Evolutionary conservation across 2,329 filamentous ascomycete species (phyloP), one percentile per base, ranked within the genome.

Genomic region (Eutypa lata): DNA sequence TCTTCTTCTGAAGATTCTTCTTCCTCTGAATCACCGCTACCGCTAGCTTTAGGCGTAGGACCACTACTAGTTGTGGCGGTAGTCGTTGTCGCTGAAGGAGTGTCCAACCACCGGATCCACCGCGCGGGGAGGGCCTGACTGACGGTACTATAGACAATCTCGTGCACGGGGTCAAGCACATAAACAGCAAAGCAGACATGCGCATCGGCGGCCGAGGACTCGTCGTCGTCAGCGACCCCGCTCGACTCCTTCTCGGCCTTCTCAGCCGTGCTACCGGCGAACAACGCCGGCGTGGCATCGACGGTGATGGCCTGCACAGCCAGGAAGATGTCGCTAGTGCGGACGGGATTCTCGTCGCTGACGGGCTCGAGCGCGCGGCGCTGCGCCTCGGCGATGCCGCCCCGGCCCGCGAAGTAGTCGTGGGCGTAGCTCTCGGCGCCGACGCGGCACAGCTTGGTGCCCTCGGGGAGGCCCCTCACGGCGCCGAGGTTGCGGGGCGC

Each of bases 101-200:
- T 88, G 68, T 99, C 93, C 7, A 99, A 81, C 94, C 94, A 99
- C 55, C 87, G 82, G 48, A 90, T 82, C 94, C 94, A 99, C 66
- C 87, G 87, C 40, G 84, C 82, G 0, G 94, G 94, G 47, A 97
- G 79, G 8, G 85, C 71, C 74, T 99, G 94, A 54, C 90, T 92
- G 63, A 97, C 71, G 2, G 90, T 84, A 60, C 86, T 82, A 77
- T 94, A 97, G 53, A 88, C 86, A 61, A 99, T 95, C 54, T 89
- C 87, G 71, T 99, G 94, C 35, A 97, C 84, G 2, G 94, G 93
- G 65, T 99, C 94, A 64, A 90, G 78, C 22, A 94, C 81, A 65
- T 90, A 91, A 52, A 94, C 75, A 22, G 90, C 90, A 62, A 95
- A 93, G 58, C 80, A 80, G 37, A 91, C 76, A 7, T 85, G 73